These are phyloP conservation scores for Chrysosporium queenslandicum DNA, from an alignment of 2,329 filamentous ascomycete species.

Conservation along the genomic window DNA sequence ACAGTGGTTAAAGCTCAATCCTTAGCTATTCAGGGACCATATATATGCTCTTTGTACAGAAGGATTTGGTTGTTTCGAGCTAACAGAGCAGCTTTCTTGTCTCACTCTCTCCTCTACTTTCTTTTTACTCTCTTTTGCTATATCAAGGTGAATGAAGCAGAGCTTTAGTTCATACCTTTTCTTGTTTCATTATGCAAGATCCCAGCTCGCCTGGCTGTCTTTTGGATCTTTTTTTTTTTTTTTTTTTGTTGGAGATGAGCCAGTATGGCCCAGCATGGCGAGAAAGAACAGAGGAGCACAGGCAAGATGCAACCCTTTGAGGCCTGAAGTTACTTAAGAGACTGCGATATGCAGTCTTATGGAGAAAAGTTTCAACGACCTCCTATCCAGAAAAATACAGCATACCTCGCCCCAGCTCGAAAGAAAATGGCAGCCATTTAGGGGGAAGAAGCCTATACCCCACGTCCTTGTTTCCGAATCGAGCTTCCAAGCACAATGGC, in stretches of 20 bases:
- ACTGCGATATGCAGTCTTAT: background rate
- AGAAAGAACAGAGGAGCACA: background rate
- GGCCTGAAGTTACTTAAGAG: conserved; percentile 5
- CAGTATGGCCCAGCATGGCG: background rate
- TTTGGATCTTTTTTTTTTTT: too few species aligned
- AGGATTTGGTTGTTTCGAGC: conserved; percentile 1
- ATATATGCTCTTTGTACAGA: background rate
- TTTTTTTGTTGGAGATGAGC: background rate
- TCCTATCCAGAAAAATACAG: background rate
- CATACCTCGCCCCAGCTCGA: conserved; percentile 2
- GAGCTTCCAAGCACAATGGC: conserved; percentile 10
- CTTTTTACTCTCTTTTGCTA: background rate
- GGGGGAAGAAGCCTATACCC: conserved; percentile 7
- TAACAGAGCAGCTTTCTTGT: background rate
- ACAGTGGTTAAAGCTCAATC: background rate
- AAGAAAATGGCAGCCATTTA: conserved; percentile 12
- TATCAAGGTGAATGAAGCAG: background rate
- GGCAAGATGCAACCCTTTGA: background rate
- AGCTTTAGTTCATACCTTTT: background rate
- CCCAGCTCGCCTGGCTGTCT: background rate
- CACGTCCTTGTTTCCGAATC: conserved; percentile 3
- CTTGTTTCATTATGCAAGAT: background rate
- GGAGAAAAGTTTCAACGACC: background rate
- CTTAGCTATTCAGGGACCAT: background rate
- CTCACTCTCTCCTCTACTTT: background rate